Base-by-base conservation (phyloP, 73 alveolate species). In the Paraurostyla sp. region DNA sequence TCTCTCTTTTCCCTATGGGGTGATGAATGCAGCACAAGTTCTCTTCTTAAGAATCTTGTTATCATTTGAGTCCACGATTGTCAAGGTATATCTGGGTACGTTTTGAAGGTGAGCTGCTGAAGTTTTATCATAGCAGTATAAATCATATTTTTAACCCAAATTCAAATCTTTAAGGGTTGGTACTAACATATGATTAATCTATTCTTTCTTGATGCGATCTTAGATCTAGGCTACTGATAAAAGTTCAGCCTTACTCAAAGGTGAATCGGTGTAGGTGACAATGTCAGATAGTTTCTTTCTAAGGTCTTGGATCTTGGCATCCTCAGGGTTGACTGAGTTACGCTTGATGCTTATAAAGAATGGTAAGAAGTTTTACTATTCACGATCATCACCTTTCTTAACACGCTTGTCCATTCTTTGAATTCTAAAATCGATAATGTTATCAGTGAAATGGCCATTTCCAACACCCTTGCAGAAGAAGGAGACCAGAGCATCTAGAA, bases 1-100 rank as follows among this genome's bases (percentile, higher is more conserved):
- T 7, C 91, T 18, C 48, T 82, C 91, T 51, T 36, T 82, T 45
- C 91, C 91, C 33, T 82, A 36, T n/a, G 91, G 91, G 40, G 84
- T 56, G 32, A 82, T 82, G 71, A 62, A 82, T 20, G 84, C 91
- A 33, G 75, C 91, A 23, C 84, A 56, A 62, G 80, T 82, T 62
- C 91, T 32, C 69, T 82, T 65, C 45, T 63, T 82, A 4, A 82
- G 54, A 25, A 82, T 32, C 36, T 59, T 41, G 1, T 33, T 46
- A 65, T 82, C 84, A 25, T 82, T 65, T 27, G 85, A 59, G 84
- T 82, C 91, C 9, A 82, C 73, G 3, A 82, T 80, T 3, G 80
- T 82, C 18, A 82, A 22, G 23, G 85, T 63, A 32, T 82, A 82
- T 38, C 81, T 59, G 6, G 91, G 85, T n/a, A 63, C 50, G 7